phyloP scores from a whole-genome alignment of 805 yeast species.

The Myxozyma melibiosi region DNA sequence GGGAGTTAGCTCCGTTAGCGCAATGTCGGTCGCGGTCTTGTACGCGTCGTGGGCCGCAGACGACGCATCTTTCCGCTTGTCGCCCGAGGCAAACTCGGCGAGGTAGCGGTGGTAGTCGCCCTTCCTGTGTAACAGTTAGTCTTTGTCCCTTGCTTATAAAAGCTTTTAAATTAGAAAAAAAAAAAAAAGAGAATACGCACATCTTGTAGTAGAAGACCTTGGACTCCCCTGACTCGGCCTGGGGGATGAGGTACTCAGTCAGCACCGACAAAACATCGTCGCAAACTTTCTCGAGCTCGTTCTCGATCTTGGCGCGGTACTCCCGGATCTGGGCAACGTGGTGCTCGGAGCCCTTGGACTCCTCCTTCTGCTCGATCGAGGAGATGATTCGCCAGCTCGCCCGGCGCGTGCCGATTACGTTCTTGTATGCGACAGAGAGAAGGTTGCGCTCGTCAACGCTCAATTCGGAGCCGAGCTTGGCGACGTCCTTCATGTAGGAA shows the following conservation, averaged over 20 bases:
- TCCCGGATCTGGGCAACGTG: slow-evolving; percentile 91
- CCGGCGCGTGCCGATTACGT: slow-evolving; percentile 98
- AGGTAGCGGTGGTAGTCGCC: slow-evolving; percentile 99
- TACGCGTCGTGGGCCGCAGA: slow-evolving; percentile 93
- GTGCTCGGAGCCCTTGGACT: slow-evolving; percentile 84
- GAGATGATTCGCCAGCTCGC: slow-evolving; percentile 99
- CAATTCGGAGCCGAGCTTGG: slow-evolving; percentile 58
- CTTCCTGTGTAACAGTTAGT: slow-evolving; percentile 47
- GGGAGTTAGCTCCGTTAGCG: slow-evolving; percentile 97
- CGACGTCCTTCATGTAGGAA: slow-evolving; percentile 90
- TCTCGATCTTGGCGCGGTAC: slow-evolving; percentile 94
- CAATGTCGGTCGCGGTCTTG: slow-evolving; percentile 95
- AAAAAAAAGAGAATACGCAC: slow-evolving; percentile 41
- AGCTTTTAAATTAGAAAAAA: background rate
- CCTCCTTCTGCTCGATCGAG: slow-evolving; percentile 98
- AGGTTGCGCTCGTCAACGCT: slow-evolving; percentile 98
- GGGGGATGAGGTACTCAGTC: slow-evolving; percentile 86
- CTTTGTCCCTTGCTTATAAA: background rate
- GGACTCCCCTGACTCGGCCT: slow-evolving; percentile 96
- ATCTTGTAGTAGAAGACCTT: slow-evolving; percentile 98
- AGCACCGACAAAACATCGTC: slow-evolving; percentile 89
- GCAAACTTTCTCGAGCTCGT: slow-evolving; percentile 91
- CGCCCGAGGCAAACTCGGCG: slow-evolving; percentile 95
- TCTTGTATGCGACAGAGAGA: slow-evolving; percentile 96
- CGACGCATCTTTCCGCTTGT: slow-evolving; percentile 92